phyloP scores from a whole-genome alignment of 768 basidiomycete species.

The Boletus subparvulus region DNA sequence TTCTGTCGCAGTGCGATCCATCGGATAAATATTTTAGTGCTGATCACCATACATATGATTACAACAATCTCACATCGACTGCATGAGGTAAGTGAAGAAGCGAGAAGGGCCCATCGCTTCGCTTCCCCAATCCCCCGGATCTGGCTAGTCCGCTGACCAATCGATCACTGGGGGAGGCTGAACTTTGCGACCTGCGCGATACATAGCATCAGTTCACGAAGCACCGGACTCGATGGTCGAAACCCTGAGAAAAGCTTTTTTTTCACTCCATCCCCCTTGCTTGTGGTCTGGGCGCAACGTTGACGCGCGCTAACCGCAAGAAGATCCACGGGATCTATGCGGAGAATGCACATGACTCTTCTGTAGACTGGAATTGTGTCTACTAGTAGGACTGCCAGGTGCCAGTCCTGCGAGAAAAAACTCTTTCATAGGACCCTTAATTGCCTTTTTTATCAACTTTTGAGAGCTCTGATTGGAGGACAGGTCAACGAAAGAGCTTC shows the following conservation, averaged over 20 bases:
- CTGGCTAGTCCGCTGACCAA: background rate
- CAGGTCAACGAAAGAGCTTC: too few species aligned
- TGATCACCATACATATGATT: constrained; percentile 6
- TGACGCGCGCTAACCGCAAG: background rate
- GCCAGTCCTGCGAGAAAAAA: too few species aligned
- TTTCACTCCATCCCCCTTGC: constrained; percentile 3
- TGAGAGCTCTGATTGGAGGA: too few species aligned
- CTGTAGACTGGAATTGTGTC: too few species aligned
- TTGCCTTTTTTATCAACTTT: too few species aligned
- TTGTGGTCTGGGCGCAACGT: background rate
- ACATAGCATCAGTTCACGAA: background rate
- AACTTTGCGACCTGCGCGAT: background rate
- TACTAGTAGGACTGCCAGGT: too few species aligned
- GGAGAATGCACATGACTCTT: too few species aligned
- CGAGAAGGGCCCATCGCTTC: background rate
- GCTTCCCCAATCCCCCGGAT: background rate
- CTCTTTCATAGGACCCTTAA: too few species aligned
- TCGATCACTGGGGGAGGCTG: background rate
- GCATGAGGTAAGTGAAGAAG: constrained; percentile 11
- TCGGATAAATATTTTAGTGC: background rate
- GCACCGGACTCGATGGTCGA: background rate
- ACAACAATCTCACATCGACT: background rate
- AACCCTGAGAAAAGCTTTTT: background rate
- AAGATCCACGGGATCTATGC: constrained; percentile 8
- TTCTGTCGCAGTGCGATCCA: background rate